A percentile compares a stretch with the other conserved stretches of the same genome.
Evolutionary conservation across 2,329 filamentous ascomycete species (phyloP).

Genomic region (Tolypocladium pustulatum): DNA sequence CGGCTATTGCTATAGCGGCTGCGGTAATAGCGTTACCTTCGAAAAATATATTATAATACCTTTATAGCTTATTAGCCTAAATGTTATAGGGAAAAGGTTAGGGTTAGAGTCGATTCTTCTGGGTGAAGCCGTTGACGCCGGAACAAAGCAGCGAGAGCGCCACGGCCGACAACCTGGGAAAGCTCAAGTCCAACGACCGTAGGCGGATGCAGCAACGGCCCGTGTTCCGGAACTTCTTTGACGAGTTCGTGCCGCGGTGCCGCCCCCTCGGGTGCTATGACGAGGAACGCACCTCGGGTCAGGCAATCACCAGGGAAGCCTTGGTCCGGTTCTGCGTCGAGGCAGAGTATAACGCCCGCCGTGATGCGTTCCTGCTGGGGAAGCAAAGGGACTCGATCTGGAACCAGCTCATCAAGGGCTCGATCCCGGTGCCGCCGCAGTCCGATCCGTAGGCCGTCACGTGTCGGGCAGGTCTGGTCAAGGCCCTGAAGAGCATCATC

Average conservation of each 20-base stretch:
- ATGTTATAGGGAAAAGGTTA: too few species aligned
- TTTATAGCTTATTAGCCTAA: too few species aligned
- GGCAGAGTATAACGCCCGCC: conserved; percentile 30
- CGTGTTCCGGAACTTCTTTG: conserved; percentile 49
- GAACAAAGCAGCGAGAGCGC: conserved; percentile 4
- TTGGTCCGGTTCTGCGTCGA: conserved; percentile 38
- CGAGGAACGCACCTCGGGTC: conserved; percentile 20
- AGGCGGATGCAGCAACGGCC: conserved; percentile 43
- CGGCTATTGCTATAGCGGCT: too few species aligned
- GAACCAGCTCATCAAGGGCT: conserved; percentile 31
- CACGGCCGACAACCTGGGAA: conserved; percentile 16
- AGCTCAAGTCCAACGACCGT: conserved; percentile 44
- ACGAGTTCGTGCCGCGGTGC: conserved; percentile 50
- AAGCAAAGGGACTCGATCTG: conserved; percentile 31
- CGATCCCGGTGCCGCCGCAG: conserved; percentile 13
- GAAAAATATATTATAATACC: too few species aligned
- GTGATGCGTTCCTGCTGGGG: conserved; percentile 29
- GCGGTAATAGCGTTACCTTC: too few species aligned
- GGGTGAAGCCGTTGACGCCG: conserved; percentile 17
- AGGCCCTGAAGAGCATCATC: conserved; percentile 39
- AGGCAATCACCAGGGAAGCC: conserved; percentile 39
- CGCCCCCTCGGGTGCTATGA: conserved; percentile 26
- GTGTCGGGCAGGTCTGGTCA: conserved; percentile 24
- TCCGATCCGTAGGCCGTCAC: conserved; percentile 12
- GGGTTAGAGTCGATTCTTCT: too few species aligned